Base-by-base conservation (phyloP, 495 filamentous ascomycete genomes). In the Neurospora sp. region DNA sequence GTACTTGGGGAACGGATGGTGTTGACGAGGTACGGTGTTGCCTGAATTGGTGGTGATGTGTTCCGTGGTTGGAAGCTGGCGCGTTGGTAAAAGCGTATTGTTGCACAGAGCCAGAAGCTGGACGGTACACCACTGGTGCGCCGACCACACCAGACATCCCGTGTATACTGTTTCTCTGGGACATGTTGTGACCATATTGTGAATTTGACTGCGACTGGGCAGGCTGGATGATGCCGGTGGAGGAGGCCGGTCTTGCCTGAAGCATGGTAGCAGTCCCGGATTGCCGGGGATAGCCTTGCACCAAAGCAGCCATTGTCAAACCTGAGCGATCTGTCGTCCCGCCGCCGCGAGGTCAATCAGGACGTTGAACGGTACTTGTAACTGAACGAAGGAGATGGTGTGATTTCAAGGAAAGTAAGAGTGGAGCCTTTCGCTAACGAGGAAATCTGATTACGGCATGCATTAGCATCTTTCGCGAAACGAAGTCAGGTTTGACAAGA, bases 251-350 rank as follows among this genome's bases (percentile, higher is more conserved):
- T 77, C 92, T 90, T 74, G 92, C 88, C 80, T 94, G 92, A 75
- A 97, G 90, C 88, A 95, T 90, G 72, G 92, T 91, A 78, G 92
- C 88, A 74, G 92, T 92, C 78, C 89, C 88, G 81, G 90, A 89
- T 83, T 93, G 92, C 83, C 92, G 89, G 77, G 93, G 91, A 80
- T 94, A 94, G 75, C 93, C 89, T 87, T 97, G 93, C 83, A 96
- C 93, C 85, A 97, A 88, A 83, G 93, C 93, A 85, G 93, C 93
- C 93, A 97, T 97, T 79, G 75, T 89, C 78, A 72, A 76, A 75
- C 54, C 54, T 66, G 54, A 66, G 54, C 54, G 54, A 66, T 66
- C 54, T 66, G 27, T 66, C 27, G 54, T 66, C 54, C 54, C 27
- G 54, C 27, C 54, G 54, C 54, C 27, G 54, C 14, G 54, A 66